Evolutionary conservation across 805 yeast genomes (phyloP), one percentile per base, ranked within the genome.

Genomic region (Saccharomycopsis microspora): DNA sequence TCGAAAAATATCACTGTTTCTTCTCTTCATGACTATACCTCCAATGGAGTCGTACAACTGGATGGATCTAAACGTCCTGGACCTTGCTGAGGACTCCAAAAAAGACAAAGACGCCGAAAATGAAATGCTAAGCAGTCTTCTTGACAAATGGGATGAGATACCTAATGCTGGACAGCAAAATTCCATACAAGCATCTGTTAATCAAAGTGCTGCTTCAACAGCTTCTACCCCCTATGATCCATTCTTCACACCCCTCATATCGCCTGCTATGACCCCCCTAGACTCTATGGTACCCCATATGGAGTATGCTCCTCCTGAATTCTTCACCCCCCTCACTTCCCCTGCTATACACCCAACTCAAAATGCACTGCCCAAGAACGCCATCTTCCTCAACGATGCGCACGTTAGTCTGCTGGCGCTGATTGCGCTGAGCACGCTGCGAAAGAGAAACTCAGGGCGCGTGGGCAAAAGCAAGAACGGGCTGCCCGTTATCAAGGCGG

Each of bases 301-400:
- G 36, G 8, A 8, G 10, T 9, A n/a, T 9, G 36, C 8, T n/a
- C 36, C 36, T 1, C 81, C 76, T 51, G 76, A 75, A 43, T 75
- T 76, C 5, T 84, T 81, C 63, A 84, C 93, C 1, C 93, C 94
- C 0, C 67, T 84, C 51, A 76, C 82, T 1, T 82, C 90, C 1
- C 94, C 94, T 0, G 80, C 84, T 7, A 82, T 78, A 3, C 76
- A 86, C 3, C 87, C 87, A 1, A 41, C 39, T 19, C 19, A 19
- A 19, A 19, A 19, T 19, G 19, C 19, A 2, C 19, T 19, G 19
- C 19, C 19, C 2, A 19, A 19, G 19, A 19, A 19, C 19, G 19
- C 19, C 19, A 19, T 19, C 19, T 19, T 19, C 2, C 19, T 19
- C 19, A 19, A 19, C 19, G 19, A 19, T 2, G 19, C 19, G 19